Base-by-base conservation (phyloP, 257 asterid species). In the Echium plantagineum region DNA sequence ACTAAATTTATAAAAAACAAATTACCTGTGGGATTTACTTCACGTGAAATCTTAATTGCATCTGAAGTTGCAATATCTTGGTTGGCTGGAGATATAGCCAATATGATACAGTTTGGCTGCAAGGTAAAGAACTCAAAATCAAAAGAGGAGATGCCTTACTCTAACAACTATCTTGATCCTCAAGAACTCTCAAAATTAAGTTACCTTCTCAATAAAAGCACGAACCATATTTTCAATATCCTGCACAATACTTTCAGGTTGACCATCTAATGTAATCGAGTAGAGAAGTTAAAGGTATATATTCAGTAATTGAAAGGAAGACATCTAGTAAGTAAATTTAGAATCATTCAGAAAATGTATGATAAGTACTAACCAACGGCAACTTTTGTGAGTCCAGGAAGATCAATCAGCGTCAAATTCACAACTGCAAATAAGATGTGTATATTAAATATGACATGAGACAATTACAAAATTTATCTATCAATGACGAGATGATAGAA, bases 211-310 rank as follows among this genome's bases (percentile, higher is more conserved):
- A 71, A 93, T 93, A 62, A 79, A 93, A 47, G 95, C 67, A 58
- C 87, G 89, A 55, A 93, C 98, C 98, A 93, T 93, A 79, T 84
- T 86, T 72, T 93, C 98, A 59, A 93, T 93, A 68, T 93, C 97
- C 65, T 63, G 71, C 52, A 93, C 98, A 66, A 89, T 74, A 83
- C 90, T 89, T 1, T 93, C 98, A 55, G 97, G 83, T 76, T 93
- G 98, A 68, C 98, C 98, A 38, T 93, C 99, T 93, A 70, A 60
- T 26, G 58, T 58, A 66, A 72, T 63, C 62, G 70, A 70, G 59
- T 21, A 32, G 61, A 65, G 0, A 21, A 22, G 2, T 55, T 61
- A 49, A 52, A 19, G 8, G 22, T 67, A 69, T 46, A 57, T 60
- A 52, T 60, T 58, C 38, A 52, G 31, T 9, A 21, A 22, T 19